A percentile compares a stretch with the other conserved stretches of the same genome.
Conservation (phyloP, 2,329 filamentous ascomycete genomes). For the Lachnum nothofagi region DNA sequence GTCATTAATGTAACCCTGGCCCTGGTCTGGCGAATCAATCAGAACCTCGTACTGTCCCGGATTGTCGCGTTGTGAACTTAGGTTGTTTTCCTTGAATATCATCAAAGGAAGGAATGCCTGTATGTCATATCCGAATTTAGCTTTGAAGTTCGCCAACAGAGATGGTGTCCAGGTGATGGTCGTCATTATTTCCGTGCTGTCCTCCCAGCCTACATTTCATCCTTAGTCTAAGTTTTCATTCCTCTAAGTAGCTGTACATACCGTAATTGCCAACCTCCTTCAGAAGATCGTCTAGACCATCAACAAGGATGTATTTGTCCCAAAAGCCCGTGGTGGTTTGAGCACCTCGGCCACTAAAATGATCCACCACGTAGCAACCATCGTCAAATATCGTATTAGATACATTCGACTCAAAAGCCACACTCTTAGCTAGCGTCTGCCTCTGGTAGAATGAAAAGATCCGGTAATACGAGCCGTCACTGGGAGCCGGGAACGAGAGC, state of each 20-base stretch:
- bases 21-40: slow-evolving; percentile 12
- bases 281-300: slow-evolving; percentile 31
- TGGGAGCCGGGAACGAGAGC: slow-evolving; percentile 2
- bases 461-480: slow-evolving; percentile 8
- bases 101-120: no score
- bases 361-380: slow-evolving; percentile 36
- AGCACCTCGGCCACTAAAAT: slow-evolving; percentile 37
- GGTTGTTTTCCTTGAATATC: no score
- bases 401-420: slow-evolving; percentile 2
- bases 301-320: slow-evolving; percentile 36
- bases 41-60: slow-evolving; percentile 6
- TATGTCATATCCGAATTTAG: no score
- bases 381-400: slow-evolving; percentile 31
- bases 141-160: no score
- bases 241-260: not conserved
- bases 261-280: slow-evolving; percentile 34
- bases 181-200: slow-evolving; percentile 25
- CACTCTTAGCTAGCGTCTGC: slow-evolving; percentile 10
- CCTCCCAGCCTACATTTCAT: slow-evolving; percentile 32
- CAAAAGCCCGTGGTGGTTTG: slow-evolving; percentile 35
- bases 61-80: no score
- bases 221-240: no score
- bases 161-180: slow-evolving; percentile 15
- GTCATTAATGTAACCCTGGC: slow-evolving; percentile 8
- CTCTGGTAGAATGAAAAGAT: slow-evolving; percentile 10